These are phyloP conservation scores for Phylloporus arenicola DNA, from an alignment of 768 basidiomycete genomes.

Conservation along the genomic window DNA sequence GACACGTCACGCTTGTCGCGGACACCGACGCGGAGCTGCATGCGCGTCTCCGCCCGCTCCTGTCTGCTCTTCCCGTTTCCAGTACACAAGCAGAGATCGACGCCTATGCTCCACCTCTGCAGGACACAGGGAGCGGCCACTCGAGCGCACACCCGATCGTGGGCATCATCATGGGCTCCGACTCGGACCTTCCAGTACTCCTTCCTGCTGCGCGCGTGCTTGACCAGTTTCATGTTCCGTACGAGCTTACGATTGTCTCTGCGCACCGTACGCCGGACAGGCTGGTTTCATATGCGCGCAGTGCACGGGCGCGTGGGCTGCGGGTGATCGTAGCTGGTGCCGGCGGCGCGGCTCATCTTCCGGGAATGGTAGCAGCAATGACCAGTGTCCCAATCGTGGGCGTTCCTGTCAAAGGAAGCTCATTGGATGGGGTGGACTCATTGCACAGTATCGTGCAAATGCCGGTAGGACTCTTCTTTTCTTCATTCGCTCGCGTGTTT, in stretches of 20 bases:
- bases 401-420: conserved; percentile 93
- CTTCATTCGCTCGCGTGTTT: neutral
- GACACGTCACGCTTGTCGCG: conserved; percentile 89
- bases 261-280: conserved; percentile 93
- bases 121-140: conserved; percentile 43
- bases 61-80: conserved; percentile 52
- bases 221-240: conserved; percentile 76
- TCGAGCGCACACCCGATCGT: conserved; percentile 74
- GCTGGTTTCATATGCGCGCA: conserved; percentile 74
- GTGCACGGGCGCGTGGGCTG: conserved; percentile 62
- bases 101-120: conserved; percentile 45
- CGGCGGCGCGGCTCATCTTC: conserved; percentile 96
- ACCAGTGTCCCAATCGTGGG: conserved; percentile 90
- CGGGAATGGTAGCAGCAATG: conserved; percentile 97
- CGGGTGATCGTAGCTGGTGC: conserved; percentile 88
- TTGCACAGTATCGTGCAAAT: conserved; percentile 97
- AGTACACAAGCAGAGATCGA: conserved; percentile 42
- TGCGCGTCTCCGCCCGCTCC: conserved; percentile 64
- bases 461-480: conserved; percentile 62
- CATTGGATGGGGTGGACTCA: conserved; percentile 94
- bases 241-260: conserved; percentile 92
- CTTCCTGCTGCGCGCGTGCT: conserved; percentile 82
- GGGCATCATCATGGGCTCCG: conserved; percentile 96
- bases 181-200: conserved; percentile 95
- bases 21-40: conserved; percentile 72